Base-by-base conservation (phyloP, 495 filamentous ascomycete species). In the Ascobolus immersus region DNA sequence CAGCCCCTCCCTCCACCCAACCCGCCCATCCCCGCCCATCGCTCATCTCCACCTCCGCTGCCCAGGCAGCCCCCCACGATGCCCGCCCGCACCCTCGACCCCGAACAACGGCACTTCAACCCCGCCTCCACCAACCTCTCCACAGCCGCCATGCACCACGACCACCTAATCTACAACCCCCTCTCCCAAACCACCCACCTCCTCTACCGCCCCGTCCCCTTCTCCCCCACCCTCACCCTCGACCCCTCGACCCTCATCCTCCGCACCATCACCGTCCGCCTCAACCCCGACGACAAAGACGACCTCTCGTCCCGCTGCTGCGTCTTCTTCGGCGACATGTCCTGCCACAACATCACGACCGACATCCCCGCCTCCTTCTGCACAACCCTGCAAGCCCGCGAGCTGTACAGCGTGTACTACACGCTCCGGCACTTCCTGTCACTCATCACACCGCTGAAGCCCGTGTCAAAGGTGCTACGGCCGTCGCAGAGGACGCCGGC, bases 401-500 rank as follows among this genome's bases (percentile, higher is more conserved):
- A 64, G 32, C 37, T 28, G 18, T 24, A 33, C 35, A 10, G 30
- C 19, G 32, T 36, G 21, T 32, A n/a, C n/a, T n/a, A n/a, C n/a
- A n/a, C n/a, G n/a, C n/a, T 26, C 18, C 52, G 52, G 19, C 59
- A 58, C 49, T 46, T 54, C 15, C 65, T 65, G 7, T 54, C 54
- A 9, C 42, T 58, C 21, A 36, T 44, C 17, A 47, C 44, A 13
- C 48, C 59, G 17, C 40, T 62, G n/a, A 41, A 42, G 34, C 48
- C 63, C 11, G 60, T 66, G 56, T 57, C 53, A 33, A 54, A 57
- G 15, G 42, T 61, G 11, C 35, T 59, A 57, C 61, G 22, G 56
- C 55, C 4, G 52, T 57, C 3, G 47, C 56, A 14, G 37, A 65
- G 24, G 56, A 59, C 17, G 14, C 26, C 23, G 52, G 49, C 36